A percentile compares a stretch with the other conserved stretches of the same genome.
These are phyloP conservation scores for Moricandia arvensis DNA, from an alignment of 345 rosid species.

Conservation along the genomic window DNA sequence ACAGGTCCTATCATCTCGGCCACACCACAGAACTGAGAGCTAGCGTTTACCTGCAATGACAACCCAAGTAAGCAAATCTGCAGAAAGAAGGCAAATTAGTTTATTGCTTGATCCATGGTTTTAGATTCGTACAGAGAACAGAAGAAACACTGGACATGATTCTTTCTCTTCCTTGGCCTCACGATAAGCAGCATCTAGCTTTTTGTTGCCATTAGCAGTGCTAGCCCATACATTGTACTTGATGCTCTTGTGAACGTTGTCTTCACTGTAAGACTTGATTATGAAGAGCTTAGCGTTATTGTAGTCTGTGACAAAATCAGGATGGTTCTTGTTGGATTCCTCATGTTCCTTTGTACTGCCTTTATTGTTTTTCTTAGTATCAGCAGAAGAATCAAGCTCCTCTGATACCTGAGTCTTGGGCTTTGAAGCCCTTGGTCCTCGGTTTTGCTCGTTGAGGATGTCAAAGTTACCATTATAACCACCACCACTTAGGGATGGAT, in stretches of 20 bases:
- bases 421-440: slow-evolving; percentile 88
- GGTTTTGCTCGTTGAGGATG: slow-evolving; percentile 77
- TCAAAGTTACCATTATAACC: slow-evolving; percentile 69
- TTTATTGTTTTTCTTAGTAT: slow-evolving; percentile 45
- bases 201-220: slow-evolving; percentile 89
- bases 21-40: slow-evolving; percentile 91
- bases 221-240: slow-evolving; percentile 95
- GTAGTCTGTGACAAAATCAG: slow-evolving; percentile 62
- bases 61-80: slow-evolving; percentile 15
- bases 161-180: slow-evolving; percentile 72
- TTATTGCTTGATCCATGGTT: slow-evolving; percentile 13
- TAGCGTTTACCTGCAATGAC: slow-evolving; percentile 79
- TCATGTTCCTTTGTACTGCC: slow-evolving; percentile 42
- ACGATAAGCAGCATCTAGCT: slow-evolving; percentile 71
- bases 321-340: slow-evolving; percentile 39
- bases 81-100: not conserved
- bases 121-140: slow-evolving; percentile 62
- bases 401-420: slow-evolving; percentile 55
- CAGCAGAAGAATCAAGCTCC: slow-evolving; percentile 53
- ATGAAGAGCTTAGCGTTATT: slow-evolving; percentile 78
- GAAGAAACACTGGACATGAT: slow-evolving; percentile 63
- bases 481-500: slow-evolving; percentile 54
- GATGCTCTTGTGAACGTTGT: slow-evolving; percentile 96
- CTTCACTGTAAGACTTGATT: slow-evolving; percentile 96
- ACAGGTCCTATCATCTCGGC: slow-evolving; percentile 95